These are phyloP conservation scores for Hypomyces rosellus DNA, from an alignment of 2,329 filamentous ascomycete genomes.

Conservation along the genomic window DNA sequence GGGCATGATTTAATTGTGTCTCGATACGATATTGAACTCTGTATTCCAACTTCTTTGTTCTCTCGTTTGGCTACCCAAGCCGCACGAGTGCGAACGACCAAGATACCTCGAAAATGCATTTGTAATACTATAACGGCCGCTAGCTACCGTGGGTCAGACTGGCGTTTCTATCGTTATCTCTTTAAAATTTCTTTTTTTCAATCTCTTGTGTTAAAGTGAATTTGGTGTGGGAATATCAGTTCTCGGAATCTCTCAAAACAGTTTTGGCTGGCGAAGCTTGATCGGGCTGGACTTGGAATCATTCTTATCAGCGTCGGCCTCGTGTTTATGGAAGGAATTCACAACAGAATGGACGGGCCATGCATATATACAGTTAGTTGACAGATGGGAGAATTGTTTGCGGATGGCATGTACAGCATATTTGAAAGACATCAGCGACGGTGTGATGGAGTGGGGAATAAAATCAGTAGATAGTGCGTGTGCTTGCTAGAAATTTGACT, in stretches of 20 bases:
- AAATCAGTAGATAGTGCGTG: too few species aligned
- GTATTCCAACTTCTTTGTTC: neutral
- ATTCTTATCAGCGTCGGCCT: constrained; percentile 13
- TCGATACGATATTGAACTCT: too few species aligned
- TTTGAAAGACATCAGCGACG: too few species aligned
- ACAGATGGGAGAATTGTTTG: neutral
- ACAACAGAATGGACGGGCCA: constrained; percentile 8
- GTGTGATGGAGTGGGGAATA: too few species aligned
- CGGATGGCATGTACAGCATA: too few species aligned
- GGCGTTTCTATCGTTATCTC: constrained; percentile 1
- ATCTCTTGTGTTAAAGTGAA: constrained; percentile 7
- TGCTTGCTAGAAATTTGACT: too few species aligned
- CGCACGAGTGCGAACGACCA: constrained; percentile 1
- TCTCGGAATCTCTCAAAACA: neutral
- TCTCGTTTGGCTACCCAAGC: constrained; percentile 1
- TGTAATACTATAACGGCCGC: constrained; percentile 11
- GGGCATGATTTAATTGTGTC: constrained; percentile 37
- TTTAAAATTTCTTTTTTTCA: constrained; percentile 13
- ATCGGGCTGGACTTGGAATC: constrained; percentile 31
- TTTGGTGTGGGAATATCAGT: constrained; percentile 3
- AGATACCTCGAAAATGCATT: constrained; percentile 6
- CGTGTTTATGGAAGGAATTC: constrained; percentile 7
- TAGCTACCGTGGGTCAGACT: constrained; percentile 1
- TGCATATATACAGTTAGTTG: constrained; percentile 2
- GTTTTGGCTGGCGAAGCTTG: constrained; percentile 15